Conservation (phyloP, 2,329 filamentous ascomycete species). For the Cadophora sp. region DNA sequence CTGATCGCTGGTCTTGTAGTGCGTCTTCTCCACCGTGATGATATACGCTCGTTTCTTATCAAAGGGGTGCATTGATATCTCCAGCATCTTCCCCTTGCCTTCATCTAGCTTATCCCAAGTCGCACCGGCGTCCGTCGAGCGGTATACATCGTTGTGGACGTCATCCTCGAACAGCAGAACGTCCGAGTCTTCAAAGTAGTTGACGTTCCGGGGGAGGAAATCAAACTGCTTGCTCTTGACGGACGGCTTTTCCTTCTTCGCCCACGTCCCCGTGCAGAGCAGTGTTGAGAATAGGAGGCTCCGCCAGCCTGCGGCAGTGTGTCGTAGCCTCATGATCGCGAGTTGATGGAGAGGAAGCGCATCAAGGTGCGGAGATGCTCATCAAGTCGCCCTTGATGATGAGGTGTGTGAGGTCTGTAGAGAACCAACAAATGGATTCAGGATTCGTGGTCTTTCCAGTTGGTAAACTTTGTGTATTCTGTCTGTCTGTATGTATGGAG, state of each 20-base stretch:
- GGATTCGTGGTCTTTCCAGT: conserved; percentile 25
- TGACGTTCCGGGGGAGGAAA: conserved; percentile 70
- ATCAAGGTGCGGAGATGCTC: conserved; percentile 42
- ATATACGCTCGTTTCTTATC: conserved; percentile 83
- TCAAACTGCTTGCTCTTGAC: conserved; percentile 72
- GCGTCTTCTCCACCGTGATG: conserved; percentile 70
- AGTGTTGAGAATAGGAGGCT: conserved; percentile 41
- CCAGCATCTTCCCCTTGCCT: conserved; percentile 65
- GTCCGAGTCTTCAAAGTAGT: conserved; percentile 92
- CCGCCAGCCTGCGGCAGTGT: conserved; percentile 41
- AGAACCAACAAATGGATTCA: conserved; percentile 12
- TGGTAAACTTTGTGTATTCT: not conserved
- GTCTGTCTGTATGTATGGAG: conserved; percentile 10
- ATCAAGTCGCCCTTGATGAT: conserved; percentile 34
- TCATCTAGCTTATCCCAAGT: conserved; percentile 73
- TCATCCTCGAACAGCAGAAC: conserved; percentile 77
- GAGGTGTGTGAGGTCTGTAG: not conserved
- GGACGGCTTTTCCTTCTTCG: conserved; percentile 58
- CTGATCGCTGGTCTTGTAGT: conserved; percentile 84
- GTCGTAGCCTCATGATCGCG: conserved; percentile 45
- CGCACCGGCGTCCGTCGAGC: conserved; percentile 81
- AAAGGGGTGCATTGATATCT: conserved; percentile 78
- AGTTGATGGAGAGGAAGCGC: conserved; percentile 37
- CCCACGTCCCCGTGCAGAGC: conserved; percentile 37
- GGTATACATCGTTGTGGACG: conserved; percentile 69